Percentiles rank a stretch among this genome's conserved stretches.
phyloP scores from a whole-genome alignment of 768 basidiomycete genomes.

The Pisolithus microcarpus region DNA sequence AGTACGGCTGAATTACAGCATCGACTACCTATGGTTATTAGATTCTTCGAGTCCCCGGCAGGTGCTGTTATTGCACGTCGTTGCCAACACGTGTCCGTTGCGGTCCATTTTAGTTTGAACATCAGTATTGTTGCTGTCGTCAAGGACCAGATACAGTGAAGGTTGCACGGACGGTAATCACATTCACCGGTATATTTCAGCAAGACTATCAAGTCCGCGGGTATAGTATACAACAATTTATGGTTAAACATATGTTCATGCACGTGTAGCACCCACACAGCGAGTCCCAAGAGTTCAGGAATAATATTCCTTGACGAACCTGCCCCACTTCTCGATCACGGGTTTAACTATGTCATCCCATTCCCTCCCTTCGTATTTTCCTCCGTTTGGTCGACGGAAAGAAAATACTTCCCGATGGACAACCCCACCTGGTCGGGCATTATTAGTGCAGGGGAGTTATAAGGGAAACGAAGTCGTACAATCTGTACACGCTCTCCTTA shows the following conservation, averaged over 20 bases:
- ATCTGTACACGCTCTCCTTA: slow-evolving; percentile 31
- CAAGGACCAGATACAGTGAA: slow-evolving; percentile 2
- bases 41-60: no score
- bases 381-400: slow-evolving; percentile 49
- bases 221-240: background rate
- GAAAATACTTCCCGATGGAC: slow-evolving; percentile 77
- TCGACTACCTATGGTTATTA: no score
- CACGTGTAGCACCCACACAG: background rate
- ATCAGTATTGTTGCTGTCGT: slow-evolving; percentile 41
- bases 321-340: slow-evolving; percentile 73
- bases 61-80: no score
- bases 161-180: no score
- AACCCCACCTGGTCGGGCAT: slow-evolving; percentile 37
- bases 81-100: background rate
- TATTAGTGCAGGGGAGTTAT: background rate
- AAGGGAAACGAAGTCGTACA: slow-evolving; percentile 34
- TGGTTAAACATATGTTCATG: background rate
- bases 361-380: slow-evolving; percentile 55
- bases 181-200: background rate
- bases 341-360: slow-evolving; percentile 71
- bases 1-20: no score
- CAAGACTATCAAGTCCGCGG: background rate
- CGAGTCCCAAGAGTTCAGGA: slow-evolving; percentile 10
- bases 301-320: slow-evolving; percentile 40
- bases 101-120: slow-evolving; percentile 14